Conservation (phyloP, 495 filamentous ascomycete species). For the Penicillium cinerascens region DNA sequence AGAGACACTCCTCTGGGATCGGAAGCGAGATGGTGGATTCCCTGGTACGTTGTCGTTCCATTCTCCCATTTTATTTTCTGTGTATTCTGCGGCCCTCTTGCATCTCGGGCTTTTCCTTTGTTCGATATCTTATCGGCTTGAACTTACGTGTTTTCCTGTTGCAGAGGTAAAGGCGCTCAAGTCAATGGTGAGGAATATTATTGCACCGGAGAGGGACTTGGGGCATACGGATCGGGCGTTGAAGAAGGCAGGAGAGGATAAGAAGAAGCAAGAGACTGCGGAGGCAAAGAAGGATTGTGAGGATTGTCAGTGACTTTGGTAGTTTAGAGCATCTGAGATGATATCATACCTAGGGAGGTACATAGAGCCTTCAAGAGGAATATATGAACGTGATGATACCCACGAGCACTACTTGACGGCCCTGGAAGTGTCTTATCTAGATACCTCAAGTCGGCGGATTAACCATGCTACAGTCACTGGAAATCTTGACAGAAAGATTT, state of each 20-base stretch:
- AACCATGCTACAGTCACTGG: background rate
- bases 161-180: conserved; percentile 87
- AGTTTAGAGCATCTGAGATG: background rate
- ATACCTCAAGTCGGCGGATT: no score
- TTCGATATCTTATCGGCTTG: no score
- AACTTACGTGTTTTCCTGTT: conserved; percentile 1
- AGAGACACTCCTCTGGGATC: conserved; percentile 73
- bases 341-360: background rate
- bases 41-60: conserved; percentile 55
- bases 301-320: conserved; percentile 45
- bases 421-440: no score
- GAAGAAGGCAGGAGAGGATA: conserved; percentile 23
- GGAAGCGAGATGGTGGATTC: conserved; percentile 85
- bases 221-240: conserved; percentile 73
- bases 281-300: conserved; percentile 34
- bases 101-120: no score
- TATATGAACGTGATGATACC: background rate
- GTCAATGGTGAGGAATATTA: conserved; percentile 75
- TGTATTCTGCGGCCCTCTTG: background rate
- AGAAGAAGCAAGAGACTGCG: conserved; percentile 8
- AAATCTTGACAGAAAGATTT: background rate
- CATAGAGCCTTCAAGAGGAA: no score
- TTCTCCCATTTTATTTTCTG: background rate
- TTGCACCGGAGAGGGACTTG: conserved; percentile 71
- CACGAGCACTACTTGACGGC: background rate